Percentiles rank a stretch among this genome's conserved stretches.
phyloP scores from a whole-genome alignment of 1,139 yeast genomes.

The Hanseniaspora uvarum region DNA sequence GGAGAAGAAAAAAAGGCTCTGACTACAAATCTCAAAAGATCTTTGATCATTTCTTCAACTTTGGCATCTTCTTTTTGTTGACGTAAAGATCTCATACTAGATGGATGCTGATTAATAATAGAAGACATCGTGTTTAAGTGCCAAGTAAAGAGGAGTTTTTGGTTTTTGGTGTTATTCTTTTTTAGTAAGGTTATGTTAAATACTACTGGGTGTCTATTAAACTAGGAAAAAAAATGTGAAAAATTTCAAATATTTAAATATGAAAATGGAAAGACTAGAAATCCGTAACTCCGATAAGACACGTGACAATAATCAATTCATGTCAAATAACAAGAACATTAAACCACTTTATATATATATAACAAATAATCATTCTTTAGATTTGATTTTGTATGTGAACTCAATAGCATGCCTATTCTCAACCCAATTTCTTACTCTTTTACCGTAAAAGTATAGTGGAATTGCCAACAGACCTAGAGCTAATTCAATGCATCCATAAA shows the following conservation, averaged over 20 bases:
- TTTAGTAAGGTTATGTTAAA: too few species aligned
- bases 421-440: slow-evolving; percentile 43
- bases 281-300: too few species aligned
- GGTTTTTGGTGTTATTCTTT: not conserved
- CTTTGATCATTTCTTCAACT: slow-evolving; percentile 34
- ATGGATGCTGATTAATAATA: not conserved
- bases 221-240: too few species aligned
- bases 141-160: not conserved
- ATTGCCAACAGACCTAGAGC: slow-evolving; percentile 42
- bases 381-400: slow-evolving; percentile 27
- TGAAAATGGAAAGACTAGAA: too few species aligned
- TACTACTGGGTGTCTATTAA: too few species aligned
- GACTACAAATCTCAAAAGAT: slow-evolving; percentile 45
- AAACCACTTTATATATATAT: too few species aligned
- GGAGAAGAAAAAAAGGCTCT: slow-evolving; percentile 81
- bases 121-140: slow-evolving; percentile 4
- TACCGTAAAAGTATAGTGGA: slow-evolving; percentile 50
- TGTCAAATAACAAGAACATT: too few species aligned
- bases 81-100: slow-evolving; percentile 5
- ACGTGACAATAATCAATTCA: too few species aligned
- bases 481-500: slow-evolving; percentile 46
- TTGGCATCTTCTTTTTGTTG: slow-evolving; percentile 23
- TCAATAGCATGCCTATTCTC: slow-evolving; percentile 36
- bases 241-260: too few species aligned
- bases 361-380: not conserved